Evolutionary conservation across 2,329 filamentous ascomycete species (phyloP).

Genomic region (Akanthomyces uredinophilus): DNA sequence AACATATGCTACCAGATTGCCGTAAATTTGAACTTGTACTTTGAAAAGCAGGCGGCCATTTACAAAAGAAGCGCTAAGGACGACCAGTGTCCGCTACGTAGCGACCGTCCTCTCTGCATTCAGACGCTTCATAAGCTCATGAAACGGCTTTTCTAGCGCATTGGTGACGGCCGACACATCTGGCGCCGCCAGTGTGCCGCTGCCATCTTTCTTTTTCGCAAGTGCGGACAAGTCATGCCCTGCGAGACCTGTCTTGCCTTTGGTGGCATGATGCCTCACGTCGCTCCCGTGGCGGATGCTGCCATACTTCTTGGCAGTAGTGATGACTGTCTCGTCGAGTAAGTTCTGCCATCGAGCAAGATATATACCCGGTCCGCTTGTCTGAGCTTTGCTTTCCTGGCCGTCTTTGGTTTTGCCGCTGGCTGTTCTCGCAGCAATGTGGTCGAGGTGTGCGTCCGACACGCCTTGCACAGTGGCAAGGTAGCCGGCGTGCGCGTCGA

Average conservation of each 20-base stretch:
- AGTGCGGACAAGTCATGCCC: slow-evolving; percentile 9
- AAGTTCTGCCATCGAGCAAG: slow-evolving; percentile 67
- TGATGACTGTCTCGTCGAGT: slow-evolving; percentile 64
- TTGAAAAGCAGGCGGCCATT: too few species aligned
- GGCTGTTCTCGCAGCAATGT: slow-evolving; percentile 44
- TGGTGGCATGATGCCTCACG: slow-evolving; percentile 38
- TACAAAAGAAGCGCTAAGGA: too few species aligned
- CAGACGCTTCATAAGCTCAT: too few species aligned
- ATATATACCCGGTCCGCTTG: slow-evolving; percentile 63
- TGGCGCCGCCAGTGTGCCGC: too few species aligned
- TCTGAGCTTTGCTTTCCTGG: slow-evolving; percentile 15
- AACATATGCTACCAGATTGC: too few species aligned
- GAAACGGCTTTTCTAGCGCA: too few species aligned
- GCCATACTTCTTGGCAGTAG: slow-evolving; percentile 27
- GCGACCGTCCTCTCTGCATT: too few species aligned
- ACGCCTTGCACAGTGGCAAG: slow-evolving; percentile 48
- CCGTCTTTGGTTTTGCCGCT: slow-evolving; percentile 27
- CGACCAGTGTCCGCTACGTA: too few species aligned
- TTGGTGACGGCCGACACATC: too few species aligned
- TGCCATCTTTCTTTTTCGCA: too few species aligned
- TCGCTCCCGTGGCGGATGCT: slow-evolving; percentile 47
- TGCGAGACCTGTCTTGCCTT: slow-evolving; percentile 38
- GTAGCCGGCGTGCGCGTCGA: slow-evolving; percentile 59
- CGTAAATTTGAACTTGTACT: too few species aligned
- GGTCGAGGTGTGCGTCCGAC: slow-evolving; percentile 51